Evolutionary conservation across 306 rosid genomes (phyloP).

Genomic region (Prunus mongolica): DNA sequence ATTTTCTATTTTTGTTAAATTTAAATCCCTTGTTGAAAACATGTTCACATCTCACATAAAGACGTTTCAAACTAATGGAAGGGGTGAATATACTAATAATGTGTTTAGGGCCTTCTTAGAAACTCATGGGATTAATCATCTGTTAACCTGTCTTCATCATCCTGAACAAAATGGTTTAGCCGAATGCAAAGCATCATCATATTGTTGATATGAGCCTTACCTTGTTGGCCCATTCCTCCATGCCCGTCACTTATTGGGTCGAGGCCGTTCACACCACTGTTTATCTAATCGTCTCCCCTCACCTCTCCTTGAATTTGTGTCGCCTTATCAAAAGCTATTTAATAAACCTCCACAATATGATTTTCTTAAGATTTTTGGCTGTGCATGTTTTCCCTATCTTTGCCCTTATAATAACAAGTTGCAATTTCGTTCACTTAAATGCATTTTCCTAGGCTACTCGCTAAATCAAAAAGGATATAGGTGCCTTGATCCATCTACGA

Average conservation of each 20-base stretch:
- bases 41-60: not conserved
- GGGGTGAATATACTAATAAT: not conserved
- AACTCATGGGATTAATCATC: not conserved
- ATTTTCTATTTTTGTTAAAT: not conserved
- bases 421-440: too few species aligned
- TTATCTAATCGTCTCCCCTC: too few species aligned
- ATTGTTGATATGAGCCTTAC: not conserved
- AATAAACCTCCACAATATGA: too few species aligned
- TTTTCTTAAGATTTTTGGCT: too few species aligned
- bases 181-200: not conserved
- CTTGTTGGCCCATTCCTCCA: not conserved
- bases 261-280: too few species aligned
- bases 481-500: too few species aligned
- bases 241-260: not conserved
- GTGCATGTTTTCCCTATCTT: too few species aligned
- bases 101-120: fast-evolving
- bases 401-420: too few species aligned
- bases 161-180: not conserved
- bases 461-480: too few species aligned
- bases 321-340: too few species aligned
- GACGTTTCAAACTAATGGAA: not conserved
- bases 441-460: too few species aligned
- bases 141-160: not conserved
- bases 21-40: not conserved
- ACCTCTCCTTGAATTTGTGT: too few species aligned